Percentiles rank a stretch among this genome's conserved stretches.
Conservation (phyloP, 805 yeast species). For the Kuraishia cidri region DNA sequence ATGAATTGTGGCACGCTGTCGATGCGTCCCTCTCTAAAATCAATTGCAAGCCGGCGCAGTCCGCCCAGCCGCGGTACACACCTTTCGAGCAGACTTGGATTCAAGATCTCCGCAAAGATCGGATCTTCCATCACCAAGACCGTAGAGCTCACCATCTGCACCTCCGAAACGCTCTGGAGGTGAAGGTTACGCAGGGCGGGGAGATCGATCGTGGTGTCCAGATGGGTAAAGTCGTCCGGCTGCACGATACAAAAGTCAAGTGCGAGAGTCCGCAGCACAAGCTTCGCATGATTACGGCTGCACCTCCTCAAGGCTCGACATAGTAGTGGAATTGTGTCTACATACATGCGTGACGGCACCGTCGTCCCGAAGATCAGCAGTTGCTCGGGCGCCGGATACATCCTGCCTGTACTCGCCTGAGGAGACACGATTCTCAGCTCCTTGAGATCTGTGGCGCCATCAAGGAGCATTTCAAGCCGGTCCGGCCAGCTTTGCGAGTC, state of each 20-base stretch:
- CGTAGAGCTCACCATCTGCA: background rate
- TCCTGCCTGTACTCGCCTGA: too few relatives aligned
- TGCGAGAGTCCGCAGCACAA: background rate
- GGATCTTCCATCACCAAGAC: too few relatives aligned
- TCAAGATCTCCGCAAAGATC: background rate
- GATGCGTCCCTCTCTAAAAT: slow-evolving; percentile 1
- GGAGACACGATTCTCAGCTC: too few relatives aligned
- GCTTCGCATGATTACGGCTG: background rate
- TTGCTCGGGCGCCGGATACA: too few relatives aligned
- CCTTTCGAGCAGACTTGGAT: slow-evolving; percentile 1
- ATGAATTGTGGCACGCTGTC: slow-evolving; percentile 2
- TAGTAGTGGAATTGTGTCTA: too few relatives aligned
- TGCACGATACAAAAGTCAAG: background rate
- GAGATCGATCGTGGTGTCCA: background rate
- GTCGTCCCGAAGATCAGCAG: too few relatives aligned
- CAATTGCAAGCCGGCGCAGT: slow-evolving; percentile 1
- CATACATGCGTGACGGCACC: too few relatives aligned
- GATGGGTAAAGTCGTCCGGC: background rate
- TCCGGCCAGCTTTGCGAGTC: too few relatives aligned
- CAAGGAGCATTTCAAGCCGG: too few relatives aligned
- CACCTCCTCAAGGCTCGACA: too few relatives aligned
- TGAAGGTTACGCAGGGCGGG: background rate
- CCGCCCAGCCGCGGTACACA: background rate
- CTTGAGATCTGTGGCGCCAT: too few relatives aligned
- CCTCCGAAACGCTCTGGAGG: background rate